phyloP scores from a whole-genome alignment of 306 rosid genomes.

The Chamaecrista fasciculata region DNA sequence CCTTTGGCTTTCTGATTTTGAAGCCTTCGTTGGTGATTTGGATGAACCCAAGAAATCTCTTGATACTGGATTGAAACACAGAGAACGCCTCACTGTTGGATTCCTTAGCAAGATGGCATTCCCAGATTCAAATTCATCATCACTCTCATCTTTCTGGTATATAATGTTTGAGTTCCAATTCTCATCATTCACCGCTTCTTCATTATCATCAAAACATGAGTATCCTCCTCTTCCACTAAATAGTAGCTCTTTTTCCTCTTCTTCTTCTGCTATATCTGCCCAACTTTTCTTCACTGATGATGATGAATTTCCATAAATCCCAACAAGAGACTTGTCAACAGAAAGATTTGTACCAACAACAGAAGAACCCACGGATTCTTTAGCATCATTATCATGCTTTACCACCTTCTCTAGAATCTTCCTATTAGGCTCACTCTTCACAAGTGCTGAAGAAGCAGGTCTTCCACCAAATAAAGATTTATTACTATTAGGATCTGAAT shows the following conservation, averaged over 20 bases:
- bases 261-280: constrained; percentile 97
- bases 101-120: constrained; percentile 44
- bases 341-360: background rate
- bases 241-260: constrained; percentile 45
- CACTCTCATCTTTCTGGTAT: constrained; percentile 34
- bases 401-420: constrained; percentile 28
- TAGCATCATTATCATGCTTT: constrained; percentile 30
- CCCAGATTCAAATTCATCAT: constrained; percentile 5
- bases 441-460: constrained; percentile 15
- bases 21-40: constrained; percentile 36
- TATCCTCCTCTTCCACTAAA: constrained; percentile 27
- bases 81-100: constrained; percentile 50
- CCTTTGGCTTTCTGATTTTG: constrained; percentile 25
- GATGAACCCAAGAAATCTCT: constrained; percentile 31
- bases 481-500: constrained; percentile 37
- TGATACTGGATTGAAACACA: constrained; percentile 41
- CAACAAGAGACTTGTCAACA: constrained; percentile 16
- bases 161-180: constrained; percentile 56
- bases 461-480: constrained; percentile 40
- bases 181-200: constrained; percentile 50
- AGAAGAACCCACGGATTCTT: constrained; percentile 1
- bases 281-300: constrained; percentile 65
- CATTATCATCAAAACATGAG: constrained; percentile 20
- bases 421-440: constrained; percentile 22
- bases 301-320: background rate